Conservation (phyloP, 176 grass and related monocot species). For the Saccharum officinarum region DNA sequence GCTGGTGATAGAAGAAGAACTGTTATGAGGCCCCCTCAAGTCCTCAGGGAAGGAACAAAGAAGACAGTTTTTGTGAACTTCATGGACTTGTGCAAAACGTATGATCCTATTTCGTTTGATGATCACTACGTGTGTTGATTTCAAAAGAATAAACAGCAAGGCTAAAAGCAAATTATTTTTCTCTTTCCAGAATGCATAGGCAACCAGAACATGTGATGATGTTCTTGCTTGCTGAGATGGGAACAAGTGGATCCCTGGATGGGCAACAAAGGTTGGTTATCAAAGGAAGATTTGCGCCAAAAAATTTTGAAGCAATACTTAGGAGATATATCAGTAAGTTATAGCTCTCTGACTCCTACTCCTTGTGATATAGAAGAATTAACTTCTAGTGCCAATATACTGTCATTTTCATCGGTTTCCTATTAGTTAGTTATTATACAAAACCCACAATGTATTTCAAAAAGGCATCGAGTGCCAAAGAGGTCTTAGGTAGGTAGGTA, state of each 20-base stretch:
- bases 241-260: slow-evolving; percentile 99
- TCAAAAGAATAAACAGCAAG: not conserved
- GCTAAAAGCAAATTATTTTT: slow-evolving; percentile 19
- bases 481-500: slow-evolving; percentile 3
- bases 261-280: slow-evolving; percentile 96
- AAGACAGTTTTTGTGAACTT: slow-evolving; percentile 99
- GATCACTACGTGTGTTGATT: slow-evolving; percentile 1
- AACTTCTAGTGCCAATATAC: not conserved
- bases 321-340: slow-evolving; percentile 96
- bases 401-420: not conserved
- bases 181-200: slow-evolving; percentile 85
- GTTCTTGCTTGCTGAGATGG: slow-evolving; percentile 98
- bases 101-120: slow-evolving; percentile 28
- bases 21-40: slow-evolving; percentile 98
- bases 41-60: slow-evolving; percentile 98
- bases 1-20: slow-evolving; percentile 95
- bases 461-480: not conserved
- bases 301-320: slow-evolving; percentile 97
- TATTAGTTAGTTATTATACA: not conserved
- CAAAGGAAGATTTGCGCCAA: slow-evolving; percentile 96
- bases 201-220: slow-evolving; percentile 98
- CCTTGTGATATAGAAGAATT: not conserved
- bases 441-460: not conserved
- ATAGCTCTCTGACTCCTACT: not conserved
- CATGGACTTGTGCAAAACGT: slow-evolving; percentile 98